These are phyloP conservation scores for Inga oerstediana DNA, from an alignment of 306 rosid species.

Conservation along the genomic window DNA sequence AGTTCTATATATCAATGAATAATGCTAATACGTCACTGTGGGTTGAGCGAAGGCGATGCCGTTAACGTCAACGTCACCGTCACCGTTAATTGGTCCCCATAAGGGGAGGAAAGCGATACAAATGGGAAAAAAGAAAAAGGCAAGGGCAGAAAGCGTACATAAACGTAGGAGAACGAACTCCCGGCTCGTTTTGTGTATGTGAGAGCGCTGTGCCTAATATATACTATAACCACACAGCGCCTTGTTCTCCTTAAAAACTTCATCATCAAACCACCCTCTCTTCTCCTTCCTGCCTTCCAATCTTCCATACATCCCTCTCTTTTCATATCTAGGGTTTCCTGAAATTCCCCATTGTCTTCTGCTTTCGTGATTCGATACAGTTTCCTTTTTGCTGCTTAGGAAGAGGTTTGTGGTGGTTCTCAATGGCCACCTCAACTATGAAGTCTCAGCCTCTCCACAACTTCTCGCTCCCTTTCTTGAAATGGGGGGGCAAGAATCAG, in stretches of 20 bases:
- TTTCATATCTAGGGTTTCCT: conserved; percentile 12
- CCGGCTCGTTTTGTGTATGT: background rate
- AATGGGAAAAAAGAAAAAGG: background rate
- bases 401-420: background rate
- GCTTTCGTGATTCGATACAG: background rate
- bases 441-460: conserved; percentile 93
- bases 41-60: background rate
- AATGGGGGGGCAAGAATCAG: conserved; percentile 84
- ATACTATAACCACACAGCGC: background rate
- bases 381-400: background rate
- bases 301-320: background rate
- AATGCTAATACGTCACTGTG: background rate
- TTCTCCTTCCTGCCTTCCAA: background rate
- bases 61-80: background rate
- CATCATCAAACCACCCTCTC: background rate
- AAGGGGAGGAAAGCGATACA: background rate
- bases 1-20: background rate
- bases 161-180: background rate
- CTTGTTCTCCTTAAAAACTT: conserved; percentile 15
- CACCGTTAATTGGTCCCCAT: background rate
- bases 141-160: background rate
- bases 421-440: conserved; percentile 85
- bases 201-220: background rate
- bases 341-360: background rate
- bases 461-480: conserved; percentile 71